Conservation (phyloP, 1,139 yeast species). For the Suhomyces terraborum region DNA sequence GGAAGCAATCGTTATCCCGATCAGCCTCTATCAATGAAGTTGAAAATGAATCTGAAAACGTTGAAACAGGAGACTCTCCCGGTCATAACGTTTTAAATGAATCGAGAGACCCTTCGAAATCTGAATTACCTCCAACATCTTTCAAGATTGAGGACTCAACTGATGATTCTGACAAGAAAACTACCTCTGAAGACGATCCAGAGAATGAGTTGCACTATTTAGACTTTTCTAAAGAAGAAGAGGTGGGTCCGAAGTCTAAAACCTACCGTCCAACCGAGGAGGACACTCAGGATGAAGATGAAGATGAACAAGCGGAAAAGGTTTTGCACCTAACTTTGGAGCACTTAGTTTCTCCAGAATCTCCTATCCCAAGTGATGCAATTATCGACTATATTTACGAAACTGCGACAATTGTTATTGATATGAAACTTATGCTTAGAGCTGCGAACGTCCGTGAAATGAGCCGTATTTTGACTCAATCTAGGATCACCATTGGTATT, state of each 20-base stretch:
- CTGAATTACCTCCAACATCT: background rate
- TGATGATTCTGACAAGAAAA: conserved; percentile 25
- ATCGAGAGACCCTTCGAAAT: no score
- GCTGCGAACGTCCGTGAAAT: conserved; percentile 63
- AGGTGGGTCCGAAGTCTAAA: conserved; percentile 11
- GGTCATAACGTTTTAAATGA: background rate
- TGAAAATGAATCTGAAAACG: background rate
- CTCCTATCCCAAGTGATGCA: conserved; percentile 55
- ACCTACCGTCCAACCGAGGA: conserved; percentile 16
- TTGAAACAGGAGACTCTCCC: background rate
- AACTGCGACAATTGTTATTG: conserved; percentile 59
- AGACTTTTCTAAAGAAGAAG: conserved; percentile 26
- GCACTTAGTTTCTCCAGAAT: conserved; percentile 52
- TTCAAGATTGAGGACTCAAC: conserved; percentile 15
- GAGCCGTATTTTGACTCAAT: conserved; percentile 44
- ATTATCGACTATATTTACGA: conserved; percentile 62
- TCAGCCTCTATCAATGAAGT: conserved; percentile 8
- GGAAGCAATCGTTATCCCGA: conserved; percentile 10
- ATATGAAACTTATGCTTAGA: conserved; percentile 63
- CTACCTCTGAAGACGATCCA: conserved; percentile 28
- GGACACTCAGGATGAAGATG: conserved; percentile 11
- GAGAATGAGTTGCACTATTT: conserved; percentile 34
- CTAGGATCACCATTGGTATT: conserved; percentile 32
- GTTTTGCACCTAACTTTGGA: conserved; percentile 45
- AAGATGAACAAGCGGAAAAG: conserved; percentile 20